phyloP scores from a whole-genome alignment of 495 filamentous ascomycete genomes.

The Penicillium dipodomyicola region DNA sequence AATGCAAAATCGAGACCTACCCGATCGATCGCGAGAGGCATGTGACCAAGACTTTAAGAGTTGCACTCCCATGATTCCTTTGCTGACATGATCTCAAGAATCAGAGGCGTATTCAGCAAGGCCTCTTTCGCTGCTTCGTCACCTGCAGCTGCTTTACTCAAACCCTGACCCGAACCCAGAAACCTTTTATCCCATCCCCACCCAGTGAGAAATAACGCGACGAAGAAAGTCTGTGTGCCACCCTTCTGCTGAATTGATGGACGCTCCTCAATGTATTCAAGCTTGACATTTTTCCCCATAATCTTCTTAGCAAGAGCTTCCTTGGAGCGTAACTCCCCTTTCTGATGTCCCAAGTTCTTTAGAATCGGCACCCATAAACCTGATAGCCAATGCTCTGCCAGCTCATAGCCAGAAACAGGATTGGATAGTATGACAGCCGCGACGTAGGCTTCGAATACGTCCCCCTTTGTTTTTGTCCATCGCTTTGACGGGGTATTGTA shows the following conservation, averaged over 20 bases:
- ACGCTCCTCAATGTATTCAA: constrained; percentile 62
- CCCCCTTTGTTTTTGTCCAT: constrained; percentile 68
- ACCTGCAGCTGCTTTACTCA: constrained; percentile 72
- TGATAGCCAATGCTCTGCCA: constrained; percentile 65
- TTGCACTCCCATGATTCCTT: constrained; percentile 41
- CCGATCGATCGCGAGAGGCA: not conserved
- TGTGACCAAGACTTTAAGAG: not conserved
- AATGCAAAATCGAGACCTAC: not conserved
- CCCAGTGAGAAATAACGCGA: constrained; percentile 71
- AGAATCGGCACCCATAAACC: constrained; percentile 61
- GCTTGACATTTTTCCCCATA: constrained; percentile 56
- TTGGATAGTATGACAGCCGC: constrained; percentile 71
- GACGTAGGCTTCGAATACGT: constrained; percentile 87
- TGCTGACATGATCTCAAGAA: constrained; percentile 52
- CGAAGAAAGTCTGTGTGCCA: constrained; percentile 58
- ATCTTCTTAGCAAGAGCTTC: constrained; percentile 56
- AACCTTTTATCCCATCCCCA: constrained; percentile 65
- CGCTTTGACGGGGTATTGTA: constrained; percentile 44
- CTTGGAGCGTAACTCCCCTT: constrained; percentile 43
- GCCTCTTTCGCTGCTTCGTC: constrained; percentile 66
- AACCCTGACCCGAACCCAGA: constrained; percentile 65
- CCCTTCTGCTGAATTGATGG: constrained; percentile 53
- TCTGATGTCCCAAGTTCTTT: constrained; percentile 38
- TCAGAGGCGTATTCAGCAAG: constrained; percentile 56
- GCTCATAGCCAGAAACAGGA: constrained; percentile 54